Conservation (phyloP, 1,139 yeast genomes). For the Pneumocystis jirovecii region DNA sequence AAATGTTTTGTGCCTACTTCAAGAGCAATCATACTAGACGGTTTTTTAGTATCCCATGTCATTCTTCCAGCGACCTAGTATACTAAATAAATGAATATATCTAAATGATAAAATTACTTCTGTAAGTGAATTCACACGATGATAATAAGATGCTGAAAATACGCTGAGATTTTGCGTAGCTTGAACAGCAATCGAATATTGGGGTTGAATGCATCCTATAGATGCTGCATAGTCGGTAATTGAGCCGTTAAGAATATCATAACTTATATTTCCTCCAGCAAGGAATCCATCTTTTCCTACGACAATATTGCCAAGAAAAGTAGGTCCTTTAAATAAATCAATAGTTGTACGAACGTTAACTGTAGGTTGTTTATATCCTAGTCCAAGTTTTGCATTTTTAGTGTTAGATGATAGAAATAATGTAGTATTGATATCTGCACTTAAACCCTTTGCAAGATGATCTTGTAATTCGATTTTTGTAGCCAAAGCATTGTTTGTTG, state of each 20-base stretch:
- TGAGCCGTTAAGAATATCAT: slow-evolving; percentile 84
- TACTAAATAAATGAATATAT: neutral
- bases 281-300: slow-evolving; percentile 93
- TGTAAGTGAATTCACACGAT: slow-evolving; percentile 75
- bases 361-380: slow-evolving; percentile 83
- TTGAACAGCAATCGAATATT: slow-evolving; percentile 76
- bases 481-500: slow-evolving; percentile 79
- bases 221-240: slow-evolving; percentile 91
- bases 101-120: slow-evolving; percentile 53
- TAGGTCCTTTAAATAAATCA: slow-evolving; percentile 89
- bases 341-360: slow-evolving; percentile 91
- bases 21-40: slow-evolving; percentile 50
- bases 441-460: slow-evolving; percentile 87
- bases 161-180: slow-evolving; percentile 82
- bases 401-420: slow-evolving; percentile 63
- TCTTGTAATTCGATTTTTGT: slow-evolving; percentile 89
- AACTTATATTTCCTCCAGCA: slow-evolving; percentile 94
- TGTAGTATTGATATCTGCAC: slow-evolving; percentile 80
- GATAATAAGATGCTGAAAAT: slow-evolving; percentile 94
- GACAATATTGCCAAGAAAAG: slow-evolving; percentile 87
- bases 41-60: slow-evolving; percentile 73
- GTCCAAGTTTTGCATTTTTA: slow-evolving; percentile 79
- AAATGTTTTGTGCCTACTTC: slow-evolving; percentile 95
- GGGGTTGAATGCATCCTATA: slow-evolving; percentile 80
- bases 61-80: slow-evolving; percentile 49